Evolutionary conservation across 768 basidiomycete species (phyloP), one percentile per base, ranked within the genome.

Genomic region (Lepiota brunneoincarnata): DNA sequence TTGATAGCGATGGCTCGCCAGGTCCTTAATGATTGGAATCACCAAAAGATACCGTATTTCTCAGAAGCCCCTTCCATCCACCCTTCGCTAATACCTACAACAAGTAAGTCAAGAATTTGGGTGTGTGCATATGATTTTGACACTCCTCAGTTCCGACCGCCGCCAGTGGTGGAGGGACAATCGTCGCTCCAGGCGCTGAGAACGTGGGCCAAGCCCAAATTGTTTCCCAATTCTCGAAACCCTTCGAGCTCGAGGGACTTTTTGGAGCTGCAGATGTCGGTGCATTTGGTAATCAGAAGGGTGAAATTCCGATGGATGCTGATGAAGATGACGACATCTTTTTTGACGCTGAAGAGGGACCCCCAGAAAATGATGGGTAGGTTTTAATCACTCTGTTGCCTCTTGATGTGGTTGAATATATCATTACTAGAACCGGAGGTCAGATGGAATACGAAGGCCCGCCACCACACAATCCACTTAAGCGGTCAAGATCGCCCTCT

Each of bases 21-120:
- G 12, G 79, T 98, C 20, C 69, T 98, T 1, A 81, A 76, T 45
- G 94, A 99, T 65, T 99, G 96, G 95, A 98, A 98, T 63, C 84
- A 91, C 54, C 93, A 97, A 67, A 96, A 93, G 64, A 96, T 98
- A 10, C 89, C 91, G 0, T 98, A 91, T 71, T 91, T 79, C 72
- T 91, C 93, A 3, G 66, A 74, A 1, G 93, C 94, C 7, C 94
- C 96, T 0, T 63, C 74, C 6, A 66, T 91, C 2, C 92, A 95
- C 65, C 87, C 91, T 0, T 91, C 91, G 0, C 76, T 82, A 28
- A 76, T 92, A 53, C 87, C 89, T 4, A 76, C 76, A 9, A 74
- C 72, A 5, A 67, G 79, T 70, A 65, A 48, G 60, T 61, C 10
- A 12, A 28, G 38, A n/a, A n/a, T 52, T 28, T 18, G 11, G 15